Evolutionary conservation across 495 filamentous ascomycete species (phyloP).

Genomic region (Talaromyces liani): DNA sequence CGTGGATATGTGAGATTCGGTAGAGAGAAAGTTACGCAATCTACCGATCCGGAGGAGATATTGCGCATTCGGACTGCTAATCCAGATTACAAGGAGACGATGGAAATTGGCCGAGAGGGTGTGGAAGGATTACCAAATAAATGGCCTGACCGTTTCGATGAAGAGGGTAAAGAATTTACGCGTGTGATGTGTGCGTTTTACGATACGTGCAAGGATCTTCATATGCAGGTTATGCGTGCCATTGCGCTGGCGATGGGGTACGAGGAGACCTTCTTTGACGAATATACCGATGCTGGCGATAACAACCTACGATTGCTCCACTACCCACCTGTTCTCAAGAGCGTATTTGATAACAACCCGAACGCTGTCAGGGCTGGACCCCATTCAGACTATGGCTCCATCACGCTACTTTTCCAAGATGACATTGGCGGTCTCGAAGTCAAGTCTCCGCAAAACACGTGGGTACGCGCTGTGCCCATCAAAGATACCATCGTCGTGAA

Average conservation of each 20-base stretch:
- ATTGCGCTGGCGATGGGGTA: slow-evolving; percentile 81
- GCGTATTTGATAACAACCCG: slow-evolving; percentile 63
- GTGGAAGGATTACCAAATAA: slow-evolving; percentile 63
- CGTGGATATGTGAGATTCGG: slow-evolving; percentile 71
- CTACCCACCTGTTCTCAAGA: slow-evolving; percentile 64
- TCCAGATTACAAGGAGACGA: slow-evolving; percentile 76
- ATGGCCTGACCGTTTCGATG: slow-evolving; percentile 65
- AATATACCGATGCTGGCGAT: slow-evolving; percentile 63
- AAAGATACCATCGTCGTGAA: slow-evolving; percentile 76
- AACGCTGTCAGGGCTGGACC: slow-evolving; percentile 75
- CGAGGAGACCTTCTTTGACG: slow-evolving; percentile 68
- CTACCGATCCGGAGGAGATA: slow-evolving; percentile 51
- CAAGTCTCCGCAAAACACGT: slow-evolving; percentile 64
- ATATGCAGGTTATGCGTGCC: slow-evolving; percentile 75
- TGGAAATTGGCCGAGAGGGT: slow-evolving; percentile 76
- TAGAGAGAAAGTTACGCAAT: slow-evolving; percentile 64
- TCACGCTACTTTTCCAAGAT: slow-evolving; percentile 91
- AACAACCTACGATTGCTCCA: slow-evolving; percentile 87
- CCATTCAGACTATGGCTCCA: slow-evolving; percentile 83
- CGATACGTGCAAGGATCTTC: slow-evolving; percentile 61
- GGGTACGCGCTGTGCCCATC: slow-evolving; percentile 79
- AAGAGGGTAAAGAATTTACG: slow-evolving; percentile 60
- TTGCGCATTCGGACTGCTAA: slow-evolving; percentile 47
- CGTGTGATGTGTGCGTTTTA: slow-evolving; percentile 67
- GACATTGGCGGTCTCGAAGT: slow-evolving; percentile 76